Base-by-base conservation (phyloP, 2,329 filamentous ascomycete species). In the Stagonosporopsis tanaceti region DNA sequence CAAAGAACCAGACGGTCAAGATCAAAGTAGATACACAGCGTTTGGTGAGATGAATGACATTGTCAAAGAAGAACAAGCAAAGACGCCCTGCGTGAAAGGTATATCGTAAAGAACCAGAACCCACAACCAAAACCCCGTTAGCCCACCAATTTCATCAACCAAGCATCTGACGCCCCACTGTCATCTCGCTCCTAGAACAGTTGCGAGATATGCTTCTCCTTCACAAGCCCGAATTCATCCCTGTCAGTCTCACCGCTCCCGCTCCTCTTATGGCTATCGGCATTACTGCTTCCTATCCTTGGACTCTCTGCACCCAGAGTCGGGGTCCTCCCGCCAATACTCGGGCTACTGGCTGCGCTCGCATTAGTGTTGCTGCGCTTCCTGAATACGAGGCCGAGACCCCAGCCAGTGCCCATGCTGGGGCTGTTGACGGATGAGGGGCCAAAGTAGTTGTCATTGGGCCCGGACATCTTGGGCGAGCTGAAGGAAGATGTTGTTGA, bases 211-310 rank as follows among this genome's bases (percentile, higher is more conserved):
- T 47, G 46, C 35, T 34, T 54, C 34, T 59, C 50, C 30, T 41
- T 59, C 27, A 41, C 41, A 34, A 59, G 34, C 24, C 56, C 56
- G 37, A 59, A 59, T 28, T 54, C 56, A 34, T 59, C 56, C 50
- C 32, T 50, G 1, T 37, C 35, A 2, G 39, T 40, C 22, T 40
- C 40, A 5, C 50, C 27, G 22, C 56, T 59, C 3, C 50, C 56
- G 22, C 50, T 59, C 14, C 56, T 48, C 35, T 59, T 59, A n/a
- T 59, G 56, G 3, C 6, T 17, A 4, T 59, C 34, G 3, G 30
- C 41, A 17, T 54, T 56, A 3, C 39, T 42, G 20, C 51, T 47
- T 12, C 47, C 52, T 9, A 56, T 20, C 45, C 42, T 55, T 3
- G 57, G 52, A 9, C 47, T 59, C 24, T 45, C 41, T 3, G 24